These are phyloP conservation scores for Chlamydomonas sp. DNA, from an alignment of 139 green algal genomes.

Conservation along the genomic window DNA sequence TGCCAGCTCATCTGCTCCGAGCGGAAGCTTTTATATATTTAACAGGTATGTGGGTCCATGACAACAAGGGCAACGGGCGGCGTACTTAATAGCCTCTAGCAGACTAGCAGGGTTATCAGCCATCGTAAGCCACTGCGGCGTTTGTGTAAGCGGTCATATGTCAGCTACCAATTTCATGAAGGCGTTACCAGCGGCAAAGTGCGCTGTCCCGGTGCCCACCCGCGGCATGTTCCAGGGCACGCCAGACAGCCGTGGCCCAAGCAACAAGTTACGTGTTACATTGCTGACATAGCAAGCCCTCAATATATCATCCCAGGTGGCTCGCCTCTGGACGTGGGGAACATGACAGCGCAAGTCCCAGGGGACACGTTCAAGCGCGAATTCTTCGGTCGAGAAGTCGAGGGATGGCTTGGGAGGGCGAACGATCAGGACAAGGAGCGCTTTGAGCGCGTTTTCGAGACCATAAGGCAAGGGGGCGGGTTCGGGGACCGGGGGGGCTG, in stretches of 20 bases:
- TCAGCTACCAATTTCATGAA: too few relatives aligned
- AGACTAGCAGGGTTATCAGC: too few relatives aligned
- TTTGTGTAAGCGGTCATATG: too few relatives aligned
- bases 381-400: conserved; percentile 18
- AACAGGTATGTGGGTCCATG: too few relatives aligned
- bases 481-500: not conserved
- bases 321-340: too few relatives aligned
- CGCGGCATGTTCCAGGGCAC: not conserved
- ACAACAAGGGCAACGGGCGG: too few relatives aligned
- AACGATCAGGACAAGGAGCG: not conserved
- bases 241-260: not conserved
- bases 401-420: conserved; percentile 6
- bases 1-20: too few relatives aligned
- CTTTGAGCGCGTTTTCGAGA: conserved; percentile 20
- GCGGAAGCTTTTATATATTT: too few relatives aligned
- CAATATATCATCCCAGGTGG: not conserved
- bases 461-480: not conserved
- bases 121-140: too few relatives aligned
- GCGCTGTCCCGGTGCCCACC: not conserved
- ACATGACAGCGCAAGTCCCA: not conserved
- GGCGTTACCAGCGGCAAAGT: not conserved
- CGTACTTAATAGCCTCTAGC: too few relatives aligned
- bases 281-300: not conserved
- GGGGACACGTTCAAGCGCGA: conserved; percentile 10
- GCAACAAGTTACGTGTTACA: not conserved